Percentiles rank a stretch among this genome's conserved stretches.
These are phyloP conservation scores for Saccharomycopsis selenospora DNA, from an alignment of 805 yeast genomes.

Conservation along the genomic window DNA sequence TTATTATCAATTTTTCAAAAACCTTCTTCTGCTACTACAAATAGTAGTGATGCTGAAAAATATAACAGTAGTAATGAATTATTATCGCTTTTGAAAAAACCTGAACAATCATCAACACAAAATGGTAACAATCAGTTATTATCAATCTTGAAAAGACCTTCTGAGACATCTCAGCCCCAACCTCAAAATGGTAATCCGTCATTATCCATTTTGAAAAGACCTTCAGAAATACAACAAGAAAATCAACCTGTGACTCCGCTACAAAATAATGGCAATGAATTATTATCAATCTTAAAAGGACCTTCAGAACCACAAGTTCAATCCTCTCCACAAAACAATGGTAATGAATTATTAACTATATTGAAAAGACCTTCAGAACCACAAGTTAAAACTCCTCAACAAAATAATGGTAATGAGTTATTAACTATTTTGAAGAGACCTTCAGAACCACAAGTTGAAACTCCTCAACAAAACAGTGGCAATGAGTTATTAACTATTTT, in stretches of 20 bases:
- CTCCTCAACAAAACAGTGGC: neutral
- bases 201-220: neutral
- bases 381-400: neutral
- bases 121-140: slow-evolving; percentile 4
- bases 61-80: neutral
- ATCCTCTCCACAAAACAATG: neutral
- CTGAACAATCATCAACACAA: neutral
- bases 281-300: neutral
- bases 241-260: too few relatives aligned
- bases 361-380: neutral
- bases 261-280: neutral
- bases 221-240: too few relatives aligned
- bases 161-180: neutral
- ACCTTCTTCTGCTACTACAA: neutral
- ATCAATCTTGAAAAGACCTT: slow-evolving; percentile 1
- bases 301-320: neutral
- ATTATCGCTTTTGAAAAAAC: neutral
- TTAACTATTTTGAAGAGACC: slow-evolving; percentile 4
- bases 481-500: slow-evolving; percentile 5
- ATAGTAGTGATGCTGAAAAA: neutral
- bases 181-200: too few relatives aligned
- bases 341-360: neutral
- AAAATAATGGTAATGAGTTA: neutral
- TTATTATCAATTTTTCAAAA: neutral
- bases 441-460: neutral